Base-by-base conservation (phyloP, 441 rosid species). In the Mallotus japonicus region DNA sequence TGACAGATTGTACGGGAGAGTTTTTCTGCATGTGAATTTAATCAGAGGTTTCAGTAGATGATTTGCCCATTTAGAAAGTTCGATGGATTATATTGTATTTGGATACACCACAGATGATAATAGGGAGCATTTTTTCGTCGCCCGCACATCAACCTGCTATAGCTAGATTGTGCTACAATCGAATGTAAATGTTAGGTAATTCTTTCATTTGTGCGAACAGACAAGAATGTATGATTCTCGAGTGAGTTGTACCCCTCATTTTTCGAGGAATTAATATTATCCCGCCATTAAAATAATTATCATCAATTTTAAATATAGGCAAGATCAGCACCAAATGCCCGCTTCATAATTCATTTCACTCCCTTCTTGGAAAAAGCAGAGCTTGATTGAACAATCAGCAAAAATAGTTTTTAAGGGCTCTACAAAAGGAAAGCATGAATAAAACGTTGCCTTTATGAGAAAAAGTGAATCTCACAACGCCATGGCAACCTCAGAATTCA, bases 121-220 rank as follows among this genome's bases (percentile, higher is more conserved):
- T 16, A 12, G 61, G 40, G 54, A 54, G 57, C 53, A 7, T 22
- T 17, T 65, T 51, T 34, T 37, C 40, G 19, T 2, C 19, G 44
- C 4, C 40, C 53, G 7, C 19, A 8, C 22, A 44, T 42, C 24
- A 15, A 17, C 19, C 42, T 8, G 10, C 4, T 3, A 20, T 19
- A 44, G 59, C 4, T 22, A 44, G 68, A 37, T 8, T 60, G 54
- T 40, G 17, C n/a, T 42, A 20, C 55, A 28, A 37, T 54, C 28
- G n/a, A 50, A 73, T 50, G 59, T 60, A 7, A 42, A 22, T 66
- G 46, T 65, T 34, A 20, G 19, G 6, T 51, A 50, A 70, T 75
- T 75, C 70, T 75, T 69, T 75, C 64, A 62, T 75, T 55, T 65
- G 32, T 69, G 55, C 17, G 13, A 59, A 50, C 56, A 57, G 20